A percentile compares a stretch with the other conserved stretches of the same genome.
phyloP scores from a whole-genome alignment of 345 rosid species.

The Arabidopsis suecica region DNA sequence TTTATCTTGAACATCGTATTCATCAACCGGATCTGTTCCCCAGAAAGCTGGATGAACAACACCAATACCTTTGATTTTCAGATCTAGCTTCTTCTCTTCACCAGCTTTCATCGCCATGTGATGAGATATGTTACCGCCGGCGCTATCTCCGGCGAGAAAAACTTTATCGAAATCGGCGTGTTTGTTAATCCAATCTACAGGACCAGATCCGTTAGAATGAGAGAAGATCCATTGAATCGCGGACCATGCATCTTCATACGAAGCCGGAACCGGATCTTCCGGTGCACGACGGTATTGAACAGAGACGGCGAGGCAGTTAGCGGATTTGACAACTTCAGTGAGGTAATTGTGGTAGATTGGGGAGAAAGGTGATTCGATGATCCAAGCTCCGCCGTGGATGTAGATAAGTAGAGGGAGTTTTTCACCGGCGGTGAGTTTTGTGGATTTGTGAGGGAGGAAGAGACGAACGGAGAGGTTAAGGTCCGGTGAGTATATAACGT shows the following conservation, averaged over 20 bases:
- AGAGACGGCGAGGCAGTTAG: conserved; percentile 50
- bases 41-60: conserved; percentile 60
- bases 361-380: conserved; percentile 52
- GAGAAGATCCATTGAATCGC: conserved; percentile 56
- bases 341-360: conserved; percentile 44
- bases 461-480: conserved; percentile 54
- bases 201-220: conserved; percentile 40
- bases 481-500: conserved; percentile 35
- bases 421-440: not conserved
- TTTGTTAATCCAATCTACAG: conserved; percentile 49
- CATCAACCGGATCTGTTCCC: conserved; percentile 55
- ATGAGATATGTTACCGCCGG: conserved; percentile 62
- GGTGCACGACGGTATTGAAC: conserved; percentile 57
- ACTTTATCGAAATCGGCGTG: conserved; percentile 47
- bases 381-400: conserved; percentile 66
- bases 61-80: conserved; percentile 45
- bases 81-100: conserved; percentile 26
- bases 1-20: conserved; percentile 47
- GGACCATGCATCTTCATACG: conserved; percentile 57
- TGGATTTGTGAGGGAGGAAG: conserved; percentile 46
- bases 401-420: conserved; percentile 59
- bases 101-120: conserved; percentile 55
- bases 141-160: conserved; percentile 54
- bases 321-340: conserved; percentile 43
- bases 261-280: conserved; percentile 52